Evolutionary conservation across 495 filamentous ascomycete species (phyloP), one percentile per base, ranked within the genome.

Genomic region (Achaetomiella virescens): DNA sequence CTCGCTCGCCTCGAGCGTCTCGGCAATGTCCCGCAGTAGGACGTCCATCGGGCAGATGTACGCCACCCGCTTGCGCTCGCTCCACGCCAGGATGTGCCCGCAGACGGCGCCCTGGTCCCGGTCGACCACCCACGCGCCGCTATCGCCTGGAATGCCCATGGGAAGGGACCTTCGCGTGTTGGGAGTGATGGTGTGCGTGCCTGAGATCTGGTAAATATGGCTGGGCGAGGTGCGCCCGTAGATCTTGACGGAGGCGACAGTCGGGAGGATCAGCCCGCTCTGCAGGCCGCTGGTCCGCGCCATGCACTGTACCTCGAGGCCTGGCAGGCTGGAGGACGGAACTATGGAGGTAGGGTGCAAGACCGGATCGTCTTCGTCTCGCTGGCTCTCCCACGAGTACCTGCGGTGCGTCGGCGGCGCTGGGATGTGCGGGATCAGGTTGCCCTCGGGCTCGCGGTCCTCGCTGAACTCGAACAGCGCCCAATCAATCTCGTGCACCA

Each of bases 21-120:
- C 82, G 18, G 83, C 82, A 55, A 97, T 96, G 63, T 97, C 92
- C 36, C 84, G 78, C 15, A 97, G 76, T 18, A 95, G 72, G 6
- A 96, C 79, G 50, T 97, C 88, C 92, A 97, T 97, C 3, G 92
- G 92, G 54, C 88, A 88, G 58, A 97, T 91, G 71, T 93, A 96
- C 9, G 89, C 88, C 31, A 86, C 83, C 58, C 81, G 78, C 62
- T 81, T 90, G 55, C 81, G 81, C 48, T 82, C 80, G 51, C 83
- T 90, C 82, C 86, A 95, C 9, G 92, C 92, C 11, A 97, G 76
- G 14, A 97, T 88, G 60, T 96, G 91, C 15, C 91, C 92, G 66
- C 88, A 91, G 5, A 96, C 84, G 27, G 81, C 81, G n/a, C 89
- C 89, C 17, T 82, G 75, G 7, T 81, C 78, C 53, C 89, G 87